A percentile compares a stretch with the other conserved stretches of the same genome.
These are phyloP conservation scores for Aspergillus puulaauensis DNA, from an alignment of 2,329 filamentous ascomycete genomes.

Conservation along the genomic window DNA sequence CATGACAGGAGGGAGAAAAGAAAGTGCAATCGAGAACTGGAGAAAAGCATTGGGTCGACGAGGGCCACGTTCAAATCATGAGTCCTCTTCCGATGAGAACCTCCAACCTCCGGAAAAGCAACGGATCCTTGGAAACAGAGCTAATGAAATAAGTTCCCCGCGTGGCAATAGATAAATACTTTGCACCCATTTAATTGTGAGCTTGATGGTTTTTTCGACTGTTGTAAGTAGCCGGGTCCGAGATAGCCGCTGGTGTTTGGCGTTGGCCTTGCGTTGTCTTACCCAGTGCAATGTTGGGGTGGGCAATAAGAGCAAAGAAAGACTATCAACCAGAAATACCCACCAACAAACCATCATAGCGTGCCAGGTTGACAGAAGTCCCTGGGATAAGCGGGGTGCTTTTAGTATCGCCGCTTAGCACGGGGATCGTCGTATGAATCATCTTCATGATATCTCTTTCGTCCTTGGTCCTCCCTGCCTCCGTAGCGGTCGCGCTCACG, in stretches of 20 bases:
- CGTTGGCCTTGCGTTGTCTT: constrained; percentile 25
- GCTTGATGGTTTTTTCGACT: constrained; percentile 11
- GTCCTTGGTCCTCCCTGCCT: constrained; percentile 55
- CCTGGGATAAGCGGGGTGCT: constrained; percentile 4
- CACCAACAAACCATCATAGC: constrained; percentile 42
- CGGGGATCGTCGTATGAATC: constrained; percentile 75
- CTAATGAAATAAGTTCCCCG: not conserved
- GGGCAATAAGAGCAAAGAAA: constrained; percentile 25
- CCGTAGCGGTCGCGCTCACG: constrained; percentile 49
- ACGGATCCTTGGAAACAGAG: not conserved
- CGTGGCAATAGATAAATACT: constrained; percentile 6
- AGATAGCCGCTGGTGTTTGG: constrained; percentile 17
- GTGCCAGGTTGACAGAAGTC: constrained; percentile 17
- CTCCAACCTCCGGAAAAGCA: not conserved
- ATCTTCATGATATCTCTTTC: constrained; percentile 72
- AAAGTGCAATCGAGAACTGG: constrained; percentile 17
- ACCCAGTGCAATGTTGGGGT: constrained; percentile 33
- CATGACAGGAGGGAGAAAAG: constrained; percentile 22
- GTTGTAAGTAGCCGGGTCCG: constrained; percentile 18
- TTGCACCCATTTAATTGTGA: constrained; percentile 1
- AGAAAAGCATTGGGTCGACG: not conserved
- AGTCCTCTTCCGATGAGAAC: not conserved
- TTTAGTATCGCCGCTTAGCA: constrained; percentile 60
- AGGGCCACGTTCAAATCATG: constrained; percentile 5
- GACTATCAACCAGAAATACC: constrained; percentile 40